A percentile compares a stretch with the other conserved stretches of the same genome.
Conservation (phyloP, 2,329 filamentous ascomycete species). For the Cryphonectria parasitica region DNA sequence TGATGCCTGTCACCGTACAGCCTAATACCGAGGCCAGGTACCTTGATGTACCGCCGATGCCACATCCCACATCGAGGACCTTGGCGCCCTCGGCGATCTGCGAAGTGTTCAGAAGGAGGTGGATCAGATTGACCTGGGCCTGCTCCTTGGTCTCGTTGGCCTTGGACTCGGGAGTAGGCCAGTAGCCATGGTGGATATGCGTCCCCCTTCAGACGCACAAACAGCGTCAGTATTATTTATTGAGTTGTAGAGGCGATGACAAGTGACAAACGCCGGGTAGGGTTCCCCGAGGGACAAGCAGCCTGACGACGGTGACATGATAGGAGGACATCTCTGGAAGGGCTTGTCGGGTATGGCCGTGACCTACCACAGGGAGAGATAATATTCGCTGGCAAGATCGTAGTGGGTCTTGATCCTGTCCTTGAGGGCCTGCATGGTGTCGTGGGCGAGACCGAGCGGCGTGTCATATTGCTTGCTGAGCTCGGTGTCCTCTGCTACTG, state of each 20-base stretch:
- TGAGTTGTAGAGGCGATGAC: neutral
- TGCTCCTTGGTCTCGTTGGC: constrained; percentile 58
- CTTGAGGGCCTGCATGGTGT: constrained; percentile 55
- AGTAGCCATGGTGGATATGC: constrained; percentile 68
- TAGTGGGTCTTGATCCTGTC: constrained; percentile 64
- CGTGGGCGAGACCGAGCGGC: constrained; percentile 48
- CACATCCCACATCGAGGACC: constrained; percentile 65
- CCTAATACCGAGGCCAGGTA: constrained; percentile 56
- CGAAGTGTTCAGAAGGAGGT: constrained; percentile 56
- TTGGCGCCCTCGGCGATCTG: constrained; percentile 40
- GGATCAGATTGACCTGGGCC: constrained; percentile 61
- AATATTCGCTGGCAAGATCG: constrained; percentile 64
- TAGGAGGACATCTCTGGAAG: neutral
- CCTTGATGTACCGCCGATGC: constrained; percentile 62
- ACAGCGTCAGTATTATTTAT: neutral
- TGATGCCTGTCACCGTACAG: constrained; percentile 61
- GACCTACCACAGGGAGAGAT: constrained; percentile 61
- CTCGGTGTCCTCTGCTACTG: constrained; percentile 37
- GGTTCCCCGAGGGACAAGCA: neutral
- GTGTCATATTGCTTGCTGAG: constrained; percentile 52
- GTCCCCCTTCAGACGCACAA: constrained; percentile 53
- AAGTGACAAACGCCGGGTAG: neutral
- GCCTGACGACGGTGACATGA: neutral
- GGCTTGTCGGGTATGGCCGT: constrained; percentile 4
- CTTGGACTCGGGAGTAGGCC: constrained; percentile 50